Conservation (phyloP, 1,284 basidiomycete species). For the Apiotrichum siamense region DNA sequence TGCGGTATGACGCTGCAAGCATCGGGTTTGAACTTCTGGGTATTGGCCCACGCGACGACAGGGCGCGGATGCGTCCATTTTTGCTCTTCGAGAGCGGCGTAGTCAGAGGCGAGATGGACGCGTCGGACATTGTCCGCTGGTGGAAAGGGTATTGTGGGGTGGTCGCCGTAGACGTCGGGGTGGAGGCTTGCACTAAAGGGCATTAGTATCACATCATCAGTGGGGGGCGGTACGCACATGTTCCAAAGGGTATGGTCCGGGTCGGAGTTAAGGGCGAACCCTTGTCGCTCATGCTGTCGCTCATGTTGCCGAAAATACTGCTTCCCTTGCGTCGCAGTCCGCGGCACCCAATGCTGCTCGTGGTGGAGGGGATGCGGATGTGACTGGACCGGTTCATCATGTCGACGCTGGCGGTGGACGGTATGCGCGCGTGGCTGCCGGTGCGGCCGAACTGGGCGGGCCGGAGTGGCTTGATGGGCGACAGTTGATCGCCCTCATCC, state of each 20-base stretch:
- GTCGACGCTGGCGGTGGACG: slow-evolving; percentile 14
- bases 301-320: slow-evolving; percentile 40
- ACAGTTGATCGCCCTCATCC: slow-evolving; percentile 10
- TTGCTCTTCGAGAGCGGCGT: slow-evolving; percentile 1
- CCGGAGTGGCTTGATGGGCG: slow-evolving; percentile 11
- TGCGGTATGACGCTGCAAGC: slow-evolving; percentile 34
- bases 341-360: slow-evolving; percentile 23
- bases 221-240: slow-evolving; percentile 17
- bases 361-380: slow-evolving; percentile 12
- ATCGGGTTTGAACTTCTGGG: slow-evolving; percentile 44
- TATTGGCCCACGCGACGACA: slow-evolving; percentile 25
- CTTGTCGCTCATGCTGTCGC: slow-evolving; percentile 13
- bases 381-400: slow-evolving; percentile 7
- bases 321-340: slow-evolving; percentile 45
- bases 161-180: slow-evolving; percentile 29
- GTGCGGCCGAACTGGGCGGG: slow-evolving; percentile 4
- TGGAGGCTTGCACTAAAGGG: slow-evolving; percentile 21
- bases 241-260: slow-evolving; percentile 21
- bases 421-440: slow-evolving; percentile 12
- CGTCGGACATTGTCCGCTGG: slow-evolving; percentile 16
- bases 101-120: slow-evolving; percentile 1
- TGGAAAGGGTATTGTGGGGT: slow-evolving; percentile 33
- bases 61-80: slow-evolving; percentile 4
- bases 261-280: slow-evolving; percentile 37
- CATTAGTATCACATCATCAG: not conserved